A percentile compares a stretch with the other conserved stretches of the same genome.
These are phyloP conservation scores for Nicotiana tomentosiformis DNA, from an alignment of 257 asterid genomes.

Conservation along the genomic window DNA sequence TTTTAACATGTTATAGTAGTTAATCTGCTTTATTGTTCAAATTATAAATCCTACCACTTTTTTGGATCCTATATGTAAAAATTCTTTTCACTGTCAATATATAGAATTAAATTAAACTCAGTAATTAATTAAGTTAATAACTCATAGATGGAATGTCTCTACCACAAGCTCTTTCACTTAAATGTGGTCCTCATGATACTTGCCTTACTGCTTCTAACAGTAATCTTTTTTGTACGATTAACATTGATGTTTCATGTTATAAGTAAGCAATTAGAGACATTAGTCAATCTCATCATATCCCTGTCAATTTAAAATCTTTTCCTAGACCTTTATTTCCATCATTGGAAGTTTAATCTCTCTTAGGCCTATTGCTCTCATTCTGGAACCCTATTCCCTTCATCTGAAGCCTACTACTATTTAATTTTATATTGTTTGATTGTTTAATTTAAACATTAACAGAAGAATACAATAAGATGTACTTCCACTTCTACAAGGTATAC, in stretches of 20 bases:
- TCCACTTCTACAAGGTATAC: neutral
- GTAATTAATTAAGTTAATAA: conserved; percentile 19
- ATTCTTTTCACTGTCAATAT: neutral
- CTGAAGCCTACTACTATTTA: neutral
- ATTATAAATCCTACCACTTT: no score
- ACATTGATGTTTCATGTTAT: neutral
- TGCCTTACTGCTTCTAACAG: conserved; percentile 13
- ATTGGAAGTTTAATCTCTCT: conserved; percentile 12
- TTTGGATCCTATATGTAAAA: no score
- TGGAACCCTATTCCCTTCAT: conserved; percentile 8
- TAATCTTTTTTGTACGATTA: neutral
- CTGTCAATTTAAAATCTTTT: conserved; percentile 3
- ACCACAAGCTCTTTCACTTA: conserved; percentile 20
- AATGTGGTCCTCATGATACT: conserved; percentile 14
- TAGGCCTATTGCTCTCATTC: neutral
- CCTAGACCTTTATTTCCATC: conserved; percentile 12
- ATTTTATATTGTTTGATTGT: neutral
- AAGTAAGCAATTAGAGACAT: conserved; percentile 2
- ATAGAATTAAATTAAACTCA: neutral
- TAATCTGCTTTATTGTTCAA: no score
- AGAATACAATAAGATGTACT: neutral
- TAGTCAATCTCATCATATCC: conserved; percentile 14
- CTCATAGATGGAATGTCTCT: conserved; percentile 30
- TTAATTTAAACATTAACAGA: neutral
- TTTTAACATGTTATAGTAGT: neutral